Base-by-base conservation (phyloP, 2,329 filamentous ascomycete genomes). In the Fusarium vanettenii region DNA sequence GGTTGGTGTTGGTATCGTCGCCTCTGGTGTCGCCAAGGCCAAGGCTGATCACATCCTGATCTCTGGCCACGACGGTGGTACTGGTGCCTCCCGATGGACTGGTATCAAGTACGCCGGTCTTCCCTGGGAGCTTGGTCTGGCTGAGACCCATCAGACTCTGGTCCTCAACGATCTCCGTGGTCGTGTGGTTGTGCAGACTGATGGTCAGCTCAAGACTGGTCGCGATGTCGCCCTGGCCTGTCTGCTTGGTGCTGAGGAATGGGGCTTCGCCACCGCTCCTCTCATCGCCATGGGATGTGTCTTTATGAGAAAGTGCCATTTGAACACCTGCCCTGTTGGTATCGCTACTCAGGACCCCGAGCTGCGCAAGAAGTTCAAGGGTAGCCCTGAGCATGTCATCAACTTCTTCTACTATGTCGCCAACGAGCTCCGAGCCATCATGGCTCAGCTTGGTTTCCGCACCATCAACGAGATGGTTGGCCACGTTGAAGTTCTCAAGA, bases 361-460 rank as follows among this genome's bases (percentile, higher is more conserved):
- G 81, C 89, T 98, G 3, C 91, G 96, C 70, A 94, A 95, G 89
- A 98, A 98, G 86, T 98, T 98, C 84, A 88, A 92, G 77, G 96
- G 96, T 72, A 95, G 94, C 1, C 95, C 96, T 13, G 96, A 98
- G 86, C 95, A 98, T 79, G 95, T 98, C 67, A 98, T 98, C 85
- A 98, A 98, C 89, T 98, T 98, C 88, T 98, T 98, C 87, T 98
- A 98, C 87, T 98, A 98, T 80, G 89, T 98, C 62, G 94, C 96
- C 77, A 98, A 98, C 81, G 96, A 98, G 86, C 91, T 98, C 68
- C 93, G 96, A 81, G 95, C 95, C 39, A 97, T 98, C 85, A 98
- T 98, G 96, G 95, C 96, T 60, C 95, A 94, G 85, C 91, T 98
- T 79, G 96, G 96, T 76, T 95, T 97, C 90, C 92, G 96, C 75